Conservation (phyloP, 2,329 filamentous ascomycete genomes). For the Neurospora sp. region DNA sequence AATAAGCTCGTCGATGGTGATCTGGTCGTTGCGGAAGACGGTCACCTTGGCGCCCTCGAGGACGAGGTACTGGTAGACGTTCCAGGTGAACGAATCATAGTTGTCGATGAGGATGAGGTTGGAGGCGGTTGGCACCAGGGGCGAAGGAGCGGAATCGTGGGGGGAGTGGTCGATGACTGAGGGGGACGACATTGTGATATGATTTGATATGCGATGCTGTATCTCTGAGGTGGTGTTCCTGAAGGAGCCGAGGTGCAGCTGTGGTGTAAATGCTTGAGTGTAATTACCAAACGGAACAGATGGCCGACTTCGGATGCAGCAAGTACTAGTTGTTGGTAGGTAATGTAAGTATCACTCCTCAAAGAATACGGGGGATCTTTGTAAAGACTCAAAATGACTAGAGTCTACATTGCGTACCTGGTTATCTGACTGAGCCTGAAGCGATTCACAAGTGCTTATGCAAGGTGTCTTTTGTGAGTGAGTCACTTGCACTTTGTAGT, state of each 20-base stretch:
- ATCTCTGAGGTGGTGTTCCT: neutral
- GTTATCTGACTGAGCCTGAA: neutral
- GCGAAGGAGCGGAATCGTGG: slow-evolving; percentile 66
- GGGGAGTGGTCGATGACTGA: slow-evolving; percentile 72
- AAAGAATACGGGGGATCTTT: neutral
- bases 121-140: slow-evolving; percentile 66
- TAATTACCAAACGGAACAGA: neutral
- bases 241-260: neutral
- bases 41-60: slow-evolving; percentile 90
- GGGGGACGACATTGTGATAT: slow-evolving; percentile 35
- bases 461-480: neutral
- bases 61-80: slow-evolving; percentile 95
- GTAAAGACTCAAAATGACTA: neutral
- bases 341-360: neutral
- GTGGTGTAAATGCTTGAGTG: neutral
- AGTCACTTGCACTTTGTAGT: neutral
- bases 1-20: slow-evolving; percentile 75
- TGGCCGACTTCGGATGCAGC: neutral
- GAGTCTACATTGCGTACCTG: neutral
- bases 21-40: slow-evolving; percentile 86
- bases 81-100: slow-evolving; percentile 99
- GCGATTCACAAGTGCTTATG: neutral
- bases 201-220: neutral
- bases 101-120: slow-evolving; percentile 97
- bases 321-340: neutral